Conservation (phyloP, 148 eudicot species). For the Drosera capensis region DNA sequence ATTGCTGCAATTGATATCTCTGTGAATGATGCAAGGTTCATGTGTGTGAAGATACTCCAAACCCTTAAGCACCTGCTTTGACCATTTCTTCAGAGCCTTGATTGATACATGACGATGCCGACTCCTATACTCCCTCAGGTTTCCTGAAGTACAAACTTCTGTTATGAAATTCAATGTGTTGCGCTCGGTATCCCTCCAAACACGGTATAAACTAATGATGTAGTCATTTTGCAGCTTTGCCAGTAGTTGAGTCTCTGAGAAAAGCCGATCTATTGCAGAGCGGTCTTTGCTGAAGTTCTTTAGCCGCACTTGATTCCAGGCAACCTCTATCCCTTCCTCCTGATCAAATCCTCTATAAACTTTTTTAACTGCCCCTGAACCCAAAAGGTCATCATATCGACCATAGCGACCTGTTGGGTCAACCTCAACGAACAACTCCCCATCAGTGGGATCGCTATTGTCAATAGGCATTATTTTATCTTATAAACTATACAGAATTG, state of each 20-base stretch:
- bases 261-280: conserved; percentile 30
- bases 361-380: conserved; percentile 63
- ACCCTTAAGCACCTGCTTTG: conserved; percentile 59
- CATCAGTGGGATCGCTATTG: conserved; percentile 16
- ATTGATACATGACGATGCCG: conserved; percentile 59
- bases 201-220: conserved; percentile 42
- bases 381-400: conserved; percentile 56
- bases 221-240: conserved; percentile 36
- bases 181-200: conserved; percentile 45
- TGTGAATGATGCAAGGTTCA: conserved; percentile 76
- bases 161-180: conserved; percentile 61
- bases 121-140: conserved; percentile 64
- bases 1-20: conserved; percentile 84
- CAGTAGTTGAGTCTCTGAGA: conserved; percentile 42
- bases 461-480: conserved; percentile 44
- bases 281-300: conserved; percentile 46
- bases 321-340: conserved; percentile 72
- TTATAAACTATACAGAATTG: no score
- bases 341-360: conserved; percentile 79
- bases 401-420: conserved; percentile 68
- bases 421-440: conserved; percentile 55
- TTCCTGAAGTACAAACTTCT: conserved; percentile 72
- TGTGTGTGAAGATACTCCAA: conserved; percentile 70
- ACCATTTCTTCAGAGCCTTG: conserved; percentile 80
- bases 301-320: conserved; percentile 72